Evolutionary conservation across 2,329 filamentous ascomycete genomes (phyloP), one percentile per base, ranked within the genome.

Genomic region (Rhynchosporium agropyri): DNA sequence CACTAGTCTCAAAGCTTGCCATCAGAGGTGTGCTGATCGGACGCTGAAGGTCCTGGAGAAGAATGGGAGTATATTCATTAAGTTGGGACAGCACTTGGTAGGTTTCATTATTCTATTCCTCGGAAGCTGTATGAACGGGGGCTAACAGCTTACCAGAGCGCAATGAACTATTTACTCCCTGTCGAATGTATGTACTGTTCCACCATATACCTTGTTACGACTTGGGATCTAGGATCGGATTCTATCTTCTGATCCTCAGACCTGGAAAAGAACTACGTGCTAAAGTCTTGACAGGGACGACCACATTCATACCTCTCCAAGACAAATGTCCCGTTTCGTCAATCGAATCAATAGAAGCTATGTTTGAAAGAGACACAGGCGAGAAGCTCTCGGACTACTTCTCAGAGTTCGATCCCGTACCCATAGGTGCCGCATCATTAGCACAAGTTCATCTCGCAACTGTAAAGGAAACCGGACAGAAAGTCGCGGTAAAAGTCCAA

Each of bases 41-140:
- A 97, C 95, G 0, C 80, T 98, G 48, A 84, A 83, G 62, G 93
- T 96, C 1, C 79, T 98, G 68, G 95, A 99, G 81, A 92, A 91
- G 81, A 98, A 97, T 76, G 95, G 96, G 31, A 96, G 94, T 33
- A 97, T 99, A 67, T 99, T 98, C 72, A 98, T 99, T 76, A 99
- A 99, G 78, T 80, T 99, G 45, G 95, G 95, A 7, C 95, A 99
- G 73, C 95, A 99, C 77, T 77, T 99, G 77, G 87, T 88, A 80
- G 48, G 77, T 66, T 28, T 10, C 28, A 6, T 15, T 55, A 7
- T 36, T 31, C 4, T 9, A 28, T 15, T 15, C 12, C 20, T 29
- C 49, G 20, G 8, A 36, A 31, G 9, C 8, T 4, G 20, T 20
- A 20, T 46, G n/a, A 51, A 42, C 33, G 3, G 31, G 28, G 63